A percentile compares a stretch with the other conserved stretches of the same genome.
phyloP scores from a whole-genome alignment of 805 yeast species.

The Myxozyma melibiosi region DNA sequence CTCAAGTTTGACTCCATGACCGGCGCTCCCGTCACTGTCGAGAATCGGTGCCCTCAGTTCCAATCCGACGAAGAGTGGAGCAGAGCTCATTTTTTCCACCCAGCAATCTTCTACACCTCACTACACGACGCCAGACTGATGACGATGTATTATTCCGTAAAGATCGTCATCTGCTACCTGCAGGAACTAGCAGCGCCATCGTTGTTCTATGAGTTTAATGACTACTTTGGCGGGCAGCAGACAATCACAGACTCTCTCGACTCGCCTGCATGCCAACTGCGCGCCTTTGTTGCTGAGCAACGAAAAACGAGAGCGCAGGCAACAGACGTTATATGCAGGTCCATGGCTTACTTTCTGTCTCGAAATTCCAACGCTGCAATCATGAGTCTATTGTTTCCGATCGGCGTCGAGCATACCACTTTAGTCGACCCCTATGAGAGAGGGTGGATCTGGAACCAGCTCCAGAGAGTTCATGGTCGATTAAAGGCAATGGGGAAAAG shows the following conservation, averaged over 20 bases:
- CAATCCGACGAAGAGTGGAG: constrained; percentile 3
- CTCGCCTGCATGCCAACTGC: too few relatives aligned
- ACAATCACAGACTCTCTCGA: background rate
- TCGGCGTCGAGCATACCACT: constrained; percentile 1
- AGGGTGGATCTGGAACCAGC: constrained; percentile 16
- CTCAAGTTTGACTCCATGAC: background rate
- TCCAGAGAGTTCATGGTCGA: background rate
- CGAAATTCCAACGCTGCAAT: constrained; percentile 14
- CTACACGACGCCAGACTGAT: constrained; percentile 18
- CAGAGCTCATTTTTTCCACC: constrained; percentile 18
- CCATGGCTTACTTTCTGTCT: background rate
- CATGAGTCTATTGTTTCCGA: constrained; percentile 1
- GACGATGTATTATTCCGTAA: background rate
- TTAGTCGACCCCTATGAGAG: constrained; percentile 6
- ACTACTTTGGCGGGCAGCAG: background rate
- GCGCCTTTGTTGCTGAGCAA: background rate
- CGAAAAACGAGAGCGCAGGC: background rate
- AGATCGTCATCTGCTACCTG: constrained; percentile 9
- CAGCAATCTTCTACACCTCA: constrained; percentile 5
- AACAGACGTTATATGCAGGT: background rate
- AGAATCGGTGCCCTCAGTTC: background rate
- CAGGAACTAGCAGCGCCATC: constrained; percentile 4
- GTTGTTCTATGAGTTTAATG: background rate
- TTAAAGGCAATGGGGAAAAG: background rate
- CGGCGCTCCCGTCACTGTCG: background rate